These are phyloP conservation scores for Nelumbo lutea DNA, from an alignment of 164 flowering plant species.

Conservation along the genomic window DNA sequence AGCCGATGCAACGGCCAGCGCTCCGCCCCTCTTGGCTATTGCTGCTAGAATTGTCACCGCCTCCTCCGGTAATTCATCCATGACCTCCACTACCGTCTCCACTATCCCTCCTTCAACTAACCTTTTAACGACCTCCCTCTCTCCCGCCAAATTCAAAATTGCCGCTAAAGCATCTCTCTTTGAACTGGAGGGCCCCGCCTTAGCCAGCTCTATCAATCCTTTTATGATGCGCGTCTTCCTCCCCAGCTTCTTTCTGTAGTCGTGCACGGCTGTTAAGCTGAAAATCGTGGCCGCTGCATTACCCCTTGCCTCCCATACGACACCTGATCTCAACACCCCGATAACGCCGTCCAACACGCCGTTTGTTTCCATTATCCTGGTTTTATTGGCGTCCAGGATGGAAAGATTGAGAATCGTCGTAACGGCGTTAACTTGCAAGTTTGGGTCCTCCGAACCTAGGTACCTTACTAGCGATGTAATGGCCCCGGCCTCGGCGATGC, in stretches of 20 bases:
- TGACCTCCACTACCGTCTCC: conserved; percentile 34
- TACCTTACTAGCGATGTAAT: conserved; percentile 44
- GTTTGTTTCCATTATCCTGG: conserved; percentile 50
- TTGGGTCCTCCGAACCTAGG: conserved; percentile 43
- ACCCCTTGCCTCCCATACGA: conserved; percentile 82
- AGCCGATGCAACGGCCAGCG: conserved; percentile 40
- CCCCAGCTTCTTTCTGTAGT: conserved; percentile 46
- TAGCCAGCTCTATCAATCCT: conserved; percentile 56
- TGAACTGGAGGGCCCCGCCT: conserved; percentile 40
- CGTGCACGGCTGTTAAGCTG: conserved; percentile 42
- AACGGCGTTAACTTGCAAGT: conserved; percentile 68
- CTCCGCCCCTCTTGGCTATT: conserved; percentile 69
- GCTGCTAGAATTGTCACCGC: conserved; percentile 52
- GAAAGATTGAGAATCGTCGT: conserved; percentile 78
- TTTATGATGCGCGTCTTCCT: conserved; percentile 50
- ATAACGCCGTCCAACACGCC: conserved; percentile 60
- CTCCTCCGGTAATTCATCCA: conserved; percentile 52
- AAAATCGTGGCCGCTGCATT: conserved; percentile 82
- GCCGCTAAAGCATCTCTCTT: conserved; percentile 75
- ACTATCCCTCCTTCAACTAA: conserved; percentile 63
- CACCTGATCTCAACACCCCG: conserved; percentile 57
- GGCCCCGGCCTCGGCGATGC: conserved; percentile 70
- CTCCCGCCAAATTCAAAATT: conserved; percentile 64
- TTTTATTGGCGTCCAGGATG: conserved; percentile 59
- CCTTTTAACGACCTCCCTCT: conserved; percentile 52